These are phyloP conservation scores for Murraya koenigii DNA, from an alignment of 345 rosid genomes.

Conservation along the genomic window DNA sequence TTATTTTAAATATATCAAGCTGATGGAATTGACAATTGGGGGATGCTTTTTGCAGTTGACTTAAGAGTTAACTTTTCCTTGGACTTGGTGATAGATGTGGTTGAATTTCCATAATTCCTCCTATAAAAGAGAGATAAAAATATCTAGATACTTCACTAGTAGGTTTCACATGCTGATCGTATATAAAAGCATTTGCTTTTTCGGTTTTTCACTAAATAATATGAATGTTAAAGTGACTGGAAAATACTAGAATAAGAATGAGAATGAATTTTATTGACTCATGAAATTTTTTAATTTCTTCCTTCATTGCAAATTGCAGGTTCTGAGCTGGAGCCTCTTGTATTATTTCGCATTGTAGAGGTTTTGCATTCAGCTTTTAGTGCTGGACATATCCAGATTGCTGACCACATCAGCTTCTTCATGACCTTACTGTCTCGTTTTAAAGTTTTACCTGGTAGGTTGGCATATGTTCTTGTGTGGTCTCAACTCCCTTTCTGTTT, in stretches of 20 bases:
- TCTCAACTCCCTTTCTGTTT: neutral
- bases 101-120: neutral
- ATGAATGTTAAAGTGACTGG: neutral
- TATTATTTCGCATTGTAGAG: constrained; percentile 56
- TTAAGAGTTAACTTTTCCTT: neutral
- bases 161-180: neutral
- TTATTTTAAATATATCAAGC: neutral
- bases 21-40: constrained; percentile 1
- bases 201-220: neutral
- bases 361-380: constrained; percentile 56
- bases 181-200: neutral
- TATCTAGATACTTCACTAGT: neutral
- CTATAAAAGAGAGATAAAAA: neutral
- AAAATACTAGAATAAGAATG: neutral
- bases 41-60: neutral
- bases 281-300: neutral
- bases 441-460: constrained; percentile 60
- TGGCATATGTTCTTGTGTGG: constrained; percentile 9
- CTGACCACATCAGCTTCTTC: constrained; percentile 67
- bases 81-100: neutral
- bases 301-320: constrained; percentile 40
- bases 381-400: constrained; percentile 64
- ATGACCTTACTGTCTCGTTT: constrained; percentile 55
- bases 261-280: neutral
- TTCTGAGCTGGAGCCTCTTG: constrained; percentile 51